These are phyloP conservation scores for Anthracocystis walkeri DNA, from an alignment of 1,284 basidiomycete species.

Conservation along the genomic window DNA sequence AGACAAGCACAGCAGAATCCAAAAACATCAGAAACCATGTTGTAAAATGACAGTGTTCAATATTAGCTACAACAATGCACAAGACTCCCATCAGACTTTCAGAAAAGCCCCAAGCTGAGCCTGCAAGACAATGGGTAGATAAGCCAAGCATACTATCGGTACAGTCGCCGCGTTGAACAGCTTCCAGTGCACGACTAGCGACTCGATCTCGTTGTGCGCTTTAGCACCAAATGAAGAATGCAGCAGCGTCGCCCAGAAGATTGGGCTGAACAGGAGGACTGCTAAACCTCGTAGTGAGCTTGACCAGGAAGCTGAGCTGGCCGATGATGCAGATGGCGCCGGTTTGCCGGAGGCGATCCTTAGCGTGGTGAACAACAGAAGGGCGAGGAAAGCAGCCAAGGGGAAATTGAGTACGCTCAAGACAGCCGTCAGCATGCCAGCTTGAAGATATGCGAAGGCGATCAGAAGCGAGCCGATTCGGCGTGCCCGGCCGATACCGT, in stretches of 20 bases:
- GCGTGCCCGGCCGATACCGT: slow-evolving; percentile 8
- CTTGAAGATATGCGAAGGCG: slow-evolving; percentile 58
- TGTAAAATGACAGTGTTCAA: no score
- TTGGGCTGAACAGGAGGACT: slow-evolving; percentile 18
- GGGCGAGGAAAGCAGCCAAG: slow-evolving; percentile 43
- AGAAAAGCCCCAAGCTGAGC: slow-evolving; percentile 25
- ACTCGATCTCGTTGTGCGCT: neutral
- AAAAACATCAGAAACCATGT: no score
- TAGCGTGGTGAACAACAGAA: slow-evolving; percentile 21
- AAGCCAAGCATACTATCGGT: slow-evolving; percentile 32
- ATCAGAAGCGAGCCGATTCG: slow-evolving; percentile 48
- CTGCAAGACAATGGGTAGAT: slow-evolving; percentile 41
- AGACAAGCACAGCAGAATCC: no score
- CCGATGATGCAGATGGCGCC: neutral
- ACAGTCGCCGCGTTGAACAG: slow-evolving; percentile 31
- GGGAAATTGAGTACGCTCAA: slow-evolving; percentile 61
- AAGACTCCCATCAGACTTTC: neutral
- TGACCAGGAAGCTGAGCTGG: neutral
- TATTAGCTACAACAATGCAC: neutral
- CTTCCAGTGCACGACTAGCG: slow-evolving; percentile 22
- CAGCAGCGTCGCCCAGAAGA: slow-evolving; percentile 10
- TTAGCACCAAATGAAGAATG: neutral
- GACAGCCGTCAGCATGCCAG: slow-evolving; percentile 57
- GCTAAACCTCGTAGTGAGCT: neutral
- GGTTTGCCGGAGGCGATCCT: slow-evolving; percentile 15